Conservation (phyloP, 345 rosid species). For the Hypericum androsaemum region DNA sequence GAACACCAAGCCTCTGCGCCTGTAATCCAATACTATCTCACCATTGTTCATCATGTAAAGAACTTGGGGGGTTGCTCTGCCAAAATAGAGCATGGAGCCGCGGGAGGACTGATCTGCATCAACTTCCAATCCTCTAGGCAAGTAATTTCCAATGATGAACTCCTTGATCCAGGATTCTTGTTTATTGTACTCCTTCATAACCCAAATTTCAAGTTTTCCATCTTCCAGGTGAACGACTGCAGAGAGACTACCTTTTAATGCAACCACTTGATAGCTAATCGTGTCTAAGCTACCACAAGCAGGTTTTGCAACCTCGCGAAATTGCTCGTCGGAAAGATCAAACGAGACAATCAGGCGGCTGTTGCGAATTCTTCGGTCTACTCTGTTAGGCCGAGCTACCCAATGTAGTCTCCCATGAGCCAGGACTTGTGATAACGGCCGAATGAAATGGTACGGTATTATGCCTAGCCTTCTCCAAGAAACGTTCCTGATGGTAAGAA, state of each 20-base stretch:
- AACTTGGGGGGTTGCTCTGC: neutral
- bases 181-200: conserved; percentile 13
- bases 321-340: conserved; percentile 10
- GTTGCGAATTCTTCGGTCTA: too few relatives aligned
- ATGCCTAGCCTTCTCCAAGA: conserved; percentile 12
- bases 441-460: neutral
- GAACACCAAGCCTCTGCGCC: conserved; percentile 13
- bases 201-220: conserved; percentile 13
- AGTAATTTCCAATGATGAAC: conserved; percentile 2
- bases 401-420: conserved; percentile 17
- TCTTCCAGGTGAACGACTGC: neutral
- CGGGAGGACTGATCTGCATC: neutral
- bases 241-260: conserved; percentile 9
- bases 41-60: conserved; percentile 15
- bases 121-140: conserved; percentile 12
- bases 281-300: neutral
- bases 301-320: conserved; percentile 7
- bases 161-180: conserved; percentile 17
- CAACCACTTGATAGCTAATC: conserved; percentile 2
- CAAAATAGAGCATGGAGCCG: neutral
- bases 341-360: conserved; percentile 4
- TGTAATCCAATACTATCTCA: conserved; percentile 18
- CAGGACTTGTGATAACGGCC: conserved; percentile 15
- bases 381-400: neutral
- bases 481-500: conserved; percentile 6